Evolutionary conservation across 306 rosid genomes (phyloP), one percentile per base, ranked within the genome.

Genomic region (Dicorynia guianensis): DNA sequence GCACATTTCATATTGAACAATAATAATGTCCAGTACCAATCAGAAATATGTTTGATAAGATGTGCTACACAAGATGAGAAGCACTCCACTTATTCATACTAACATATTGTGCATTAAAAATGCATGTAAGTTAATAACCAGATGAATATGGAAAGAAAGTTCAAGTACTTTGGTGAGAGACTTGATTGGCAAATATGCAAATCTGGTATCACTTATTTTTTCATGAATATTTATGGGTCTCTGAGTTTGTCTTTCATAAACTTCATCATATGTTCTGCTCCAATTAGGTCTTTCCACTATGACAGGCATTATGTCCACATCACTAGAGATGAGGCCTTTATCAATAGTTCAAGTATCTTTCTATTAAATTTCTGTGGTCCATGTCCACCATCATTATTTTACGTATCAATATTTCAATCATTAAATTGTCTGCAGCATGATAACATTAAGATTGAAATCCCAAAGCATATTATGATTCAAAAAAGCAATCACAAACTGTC

Each of bases 181-280:
- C 40, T 11, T 38, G 55, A 70, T 53, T 12, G 59, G 65, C 39
- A 73, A 72, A 44, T 61, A 72, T 63, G 60, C 68, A 55, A 58
- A 63, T 59, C 20, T 54, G 19, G 25, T 19, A 54, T 34, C 34
- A 46, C 30, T 68, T 39, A 50, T 38, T 48, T 49, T 55, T 66
- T 47, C 66, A 20, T 25, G 33, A 53, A 56, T 0, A n/a, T 35
- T 50, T 4, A 35, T 39, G 17, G 34, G 20, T 15, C 59, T 33
- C 13, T 19, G 12, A 69, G 13, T n/a, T 69, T 69, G 10, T 52
- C 19, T 52, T 15, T 36, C 14, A 17, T 35, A 46, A n/a, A 11
- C 49, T 33, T 66, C 57, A 34, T 36, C 74, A 50, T 10, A 36
- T 52, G 15, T 38, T 53, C 50, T 17, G 38, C 38, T 18, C 30